These are phyloP conservation scores for Sinapis alba DNA, from an alignment of 441 rosid species.

Conservation along the genomic window DNA sequence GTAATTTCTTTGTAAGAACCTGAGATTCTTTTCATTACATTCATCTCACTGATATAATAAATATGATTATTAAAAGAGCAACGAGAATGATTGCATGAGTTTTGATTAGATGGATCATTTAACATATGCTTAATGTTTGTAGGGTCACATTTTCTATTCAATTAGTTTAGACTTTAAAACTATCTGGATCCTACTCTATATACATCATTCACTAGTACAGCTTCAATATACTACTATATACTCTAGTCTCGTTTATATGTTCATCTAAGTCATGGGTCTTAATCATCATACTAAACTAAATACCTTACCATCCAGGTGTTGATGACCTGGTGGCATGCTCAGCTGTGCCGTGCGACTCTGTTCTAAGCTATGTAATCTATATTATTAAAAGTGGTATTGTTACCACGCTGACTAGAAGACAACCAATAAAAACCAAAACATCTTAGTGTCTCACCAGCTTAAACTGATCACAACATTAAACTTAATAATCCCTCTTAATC, in stretches of 20 bases:
- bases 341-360: not conserved
- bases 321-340: not conserved
- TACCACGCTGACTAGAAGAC: not conserved
- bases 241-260: not conserved
- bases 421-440: not conserved
- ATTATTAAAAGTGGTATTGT: not conserved
- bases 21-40: slow-evolving; percentile 7
- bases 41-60: slow-evolving; percentile 5
- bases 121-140: not conserved
- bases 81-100: not conserved
- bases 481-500: not conserved
- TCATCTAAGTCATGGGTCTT: not conserved
- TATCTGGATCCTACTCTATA: not conserved
- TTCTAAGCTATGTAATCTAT: not conserved
- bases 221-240: not conserved
- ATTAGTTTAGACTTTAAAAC: not conserved
- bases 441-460: not conserved
- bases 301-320: slow-evolving; percentile 5
- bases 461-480: not conserved
- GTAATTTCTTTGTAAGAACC: slow-evolving; percentile 7
- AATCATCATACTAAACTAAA: not conserved
- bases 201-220: not conserved
- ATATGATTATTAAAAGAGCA: not conserved
- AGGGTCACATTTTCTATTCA: not conserved
- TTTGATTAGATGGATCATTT: slow-evolving; percentile 27